These are phyloP conservation scores for Sextonia rubra DNA, from an alignment of 164 flowering plant species.

Conservation along the genomic window DNA sequence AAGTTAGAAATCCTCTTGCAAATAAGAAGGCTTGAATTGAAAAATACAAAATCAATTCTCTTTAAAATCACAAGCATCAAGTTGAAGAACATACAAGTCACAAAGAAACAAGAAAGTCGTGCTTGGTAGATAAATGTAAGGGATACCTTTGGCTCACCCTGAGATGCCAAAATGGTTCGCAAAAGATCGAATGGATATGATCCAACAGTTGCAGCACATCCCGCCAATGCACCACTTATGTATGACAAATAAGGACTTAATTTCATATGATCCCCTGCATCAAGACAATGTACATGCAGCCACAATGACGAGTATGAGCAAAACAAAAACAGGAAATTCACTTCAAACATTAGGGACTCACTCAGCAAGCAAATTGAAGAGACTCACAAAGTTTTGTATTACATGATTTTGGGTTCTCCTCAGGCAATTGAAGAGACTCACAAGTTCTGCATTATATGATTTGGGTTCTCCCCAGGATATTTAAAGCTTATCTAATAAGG, in stretches of 20 bases:
- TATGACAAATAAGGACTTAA: slow-evolving; percentile 87
- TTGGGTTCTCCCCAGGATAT: too few relatives aligned
- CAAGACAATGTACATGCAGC: slow-evolving; percentile 11
- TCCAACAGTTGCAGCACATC: slow-evolving; percentile 96
- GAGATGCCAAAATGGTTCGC: slow-evolving; percentile 92
- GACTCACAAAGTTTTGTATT: background rate
- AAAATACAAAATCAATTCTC: too few relatives aligned
- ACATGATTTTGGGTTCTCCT: too few relatives aligned
- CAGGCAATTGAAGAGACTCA: background rate
- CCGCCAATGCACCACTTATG: slow-evolving; percentile 88
- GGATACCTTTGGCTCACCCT: slow-evolving; percentile 99
- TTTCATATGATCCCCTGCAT: slow-evolving; percentile 75
- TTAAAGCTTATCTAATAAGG: too few relatives aligned
- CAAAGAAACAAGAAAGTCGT: too few relatives aligned
- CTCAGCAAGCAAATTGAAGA: background rate
- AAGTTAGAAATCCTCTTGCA: too few relatives aligned
- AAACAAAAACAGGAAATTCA: background rate
- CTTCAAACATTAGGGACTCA: background rate
- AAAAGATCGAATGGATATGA: slow-evolving; percentile 97
- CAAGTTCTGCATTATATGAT: background rate
- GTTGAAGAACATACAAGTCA: too few relatives aligned
- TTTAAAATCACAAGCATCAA: too few relatives aligned
- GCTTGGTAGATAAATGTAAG: background rate
- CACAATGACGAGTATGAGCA: background rate
- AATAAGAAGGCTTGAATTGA: too few relatives aligned